Base-by-base conservation (phyloP, 192 early-diverging fungal species). In the Entrophospora sp. region DNA sequence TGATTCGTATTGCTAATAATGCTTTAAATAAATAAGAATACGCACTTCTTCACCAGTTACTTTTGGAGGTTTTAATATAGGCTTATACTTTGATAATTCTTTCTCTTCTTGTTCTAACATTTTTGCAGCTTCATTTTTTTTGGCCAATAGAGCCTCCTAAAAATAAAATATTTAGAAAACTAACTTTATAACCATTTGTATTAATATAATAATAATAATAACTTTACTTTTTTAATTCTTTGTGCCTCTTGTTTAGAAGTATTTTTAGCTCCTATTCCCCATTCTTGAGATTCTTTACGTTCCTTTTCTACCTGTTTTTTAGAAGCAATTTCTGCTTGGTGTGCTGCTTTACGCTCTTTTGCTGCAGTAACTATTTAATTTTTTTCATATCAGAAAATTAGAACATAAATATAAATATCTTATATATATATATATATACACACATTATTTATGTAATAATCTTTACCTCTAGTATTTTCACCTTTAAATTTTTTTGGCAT, bases 301-400 rank as follows among this genome's bases (percentile, higher is more conserved):
- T 92, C 91, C 58, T 77, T 67, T 43, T 79, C 76, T 14, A 67
- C 71, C 14, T 73, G 71, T 46, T 78, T 72, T 59, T 77, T 71
- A 4, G 68, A 38, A 64, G 84, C 78, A 66, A 86, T 83, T 55
- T 82, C 88, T 31, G 75, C 80, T 61, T 87, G 74, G 24, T 71
- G 77, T n/a, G 77, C 82, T 2, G 83, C 81, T 80, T 92, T 92
- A 56, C 81, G 82, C 51, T 89, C 88, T 43, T 87, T 89, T 7
- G 89, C 89, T 10, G 87, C 84, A 24, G 73, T 74, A 5, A 78
- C 86, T 86, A 51, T 37, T 32, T n/a, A n/a, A n/a, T n/a, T n/a
- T n/a, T n/a, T n/a, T n/a, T n/a, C n/a, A n/a, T n/a, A n/a, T n/a
- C n/a, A n/a, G n/a, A n/a, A n/a, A n/a, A n/a, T n/a, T n/a, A n/a